Conservation (phyloP, 2,329 filamentous ascomycete genomes). For the Clonostachys sp. region DNA sequence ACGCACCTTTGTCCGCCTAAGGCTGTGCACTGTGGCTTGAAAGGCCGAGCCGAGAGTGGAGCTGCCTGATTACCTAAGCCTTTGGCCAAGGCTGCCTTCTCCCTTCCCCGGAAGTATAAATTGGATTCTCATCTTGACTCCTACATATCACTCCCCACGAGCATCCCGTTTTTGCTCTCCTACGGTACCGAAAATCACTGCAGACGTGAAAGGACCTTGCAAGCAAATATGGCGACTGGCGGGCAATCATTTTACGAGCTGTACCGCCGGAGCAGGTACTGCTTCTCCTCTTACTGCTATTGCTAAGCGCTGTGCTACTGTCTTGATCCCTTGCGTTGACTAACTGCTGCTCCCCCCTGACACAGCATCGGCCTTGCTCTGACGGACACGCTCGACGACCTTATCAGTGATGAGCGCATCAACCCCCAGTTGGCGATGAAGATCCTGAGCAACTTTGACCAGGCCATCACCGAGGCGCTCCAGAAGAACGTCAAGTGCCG, state of each 20-base stretch:
- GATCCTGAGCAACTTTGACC: conserved; percentile 93
- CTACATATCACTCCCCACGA: conserved; percentile 3
- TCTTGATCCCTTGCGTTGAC: conserved; percentile 16
- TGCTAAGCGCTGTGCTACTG: background rate
- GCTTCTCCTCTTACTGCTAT: conserved; percentile 12
- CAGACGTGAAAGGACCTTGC: background rate
- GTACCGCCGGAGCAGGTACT: conserved; percentile 95
- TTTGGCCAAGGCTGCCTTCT: no score
- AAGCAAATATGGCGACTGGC: conserved; percentile 37
- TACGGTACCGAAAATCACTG: no score
- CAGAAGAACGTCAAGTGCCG: conserved; percentile 90
- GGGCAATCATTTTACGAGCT: conserved; percentile 79
- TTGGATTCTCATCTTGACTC: background rate
- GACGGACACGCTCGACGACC: conserved; percentile 93
- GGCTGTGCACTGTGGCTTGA: no score
- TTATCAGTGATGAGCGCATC: conserved; percentile 92
- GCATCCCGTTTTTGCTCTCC: background rate
- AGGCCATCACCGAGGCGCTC: conserved; percentile 84
- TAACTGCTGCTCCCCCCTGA: conserved; percentile 10
- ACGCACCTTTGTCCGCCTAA: background rate
- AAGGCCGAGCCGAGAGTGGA: no score
- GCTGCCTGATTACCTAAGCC: no score
- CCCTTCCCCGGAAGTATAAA: no score
- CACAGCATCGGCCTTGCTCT: conserved; percentile 84
- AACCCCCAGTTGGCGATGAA: conserved; percentile 99